These are phyloP conservation scores for Phoenix roebelenii DNA, from an alignment of 176 grass and related monocot species.

Conservation along the genomic window DNA sequence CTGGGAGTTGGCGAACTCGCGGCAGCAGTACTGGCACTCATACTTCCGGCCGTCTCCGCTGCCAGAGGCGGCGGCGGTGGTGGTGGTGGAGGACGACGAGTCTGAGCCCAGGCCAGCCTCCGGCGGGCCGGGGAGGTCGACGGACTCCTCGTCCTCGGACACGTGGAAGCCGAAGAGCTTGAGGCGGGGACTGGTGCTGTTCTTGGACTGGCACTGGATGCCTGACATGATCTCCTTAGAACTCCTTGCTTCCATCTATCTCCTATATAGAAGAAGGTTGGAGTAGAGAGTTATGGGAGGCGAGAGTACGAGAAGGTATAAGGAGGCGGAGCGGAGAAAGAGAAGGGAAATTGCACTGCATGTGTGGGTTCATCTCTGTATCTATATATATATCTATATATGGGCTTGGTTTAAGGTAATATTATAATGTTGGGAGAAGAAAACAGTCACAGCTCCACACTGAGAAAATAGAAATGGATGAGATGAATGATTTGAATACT, in stretches of 20 bases:
- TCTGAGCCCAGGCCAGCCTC: conserved; percentile 42
- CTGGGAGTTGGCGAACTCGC: conserved; percentile 25
- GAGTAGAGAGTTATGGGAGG: background rate
- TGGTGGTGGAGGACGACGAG: conserved; percentile 26
- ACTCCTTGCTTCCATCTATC: background rate
- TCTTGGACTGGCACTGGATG: conserved; percentile 6
- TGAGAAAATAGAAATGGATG: background rate
- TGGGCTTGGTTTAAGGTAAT: background rate
- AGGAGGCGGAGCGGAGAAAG: background rate
- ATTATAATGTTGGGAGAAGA: background rate
- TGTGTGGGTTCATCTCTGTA: background rate
- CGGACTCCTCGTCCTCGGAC: background rate
- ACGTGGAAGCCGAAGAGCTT: conserved; percentile 25
- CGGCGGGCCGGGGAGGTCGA: background rate
- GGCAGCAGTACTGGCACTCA: conserved; percentile 27
- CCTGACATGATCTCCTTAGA: conserved; percentile 2
- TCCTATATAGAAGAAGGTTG: background rate
- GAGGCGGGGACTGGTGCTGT: background rate
- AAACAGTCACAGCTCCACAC: background rate
- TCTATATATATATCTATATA: background rate
- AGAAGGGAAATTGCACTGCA: background rate
- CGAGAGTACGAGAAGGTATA: background rate
- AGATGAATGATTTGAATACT: background rate
- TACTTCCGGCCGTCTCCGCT: conserved; percentile 8
- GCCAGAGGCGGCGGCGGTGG: background rate